Evolutionary conservation across 768 basidiomycete species (phyloP).

Genomic region (Phanerochaete carnosa): DNA sequence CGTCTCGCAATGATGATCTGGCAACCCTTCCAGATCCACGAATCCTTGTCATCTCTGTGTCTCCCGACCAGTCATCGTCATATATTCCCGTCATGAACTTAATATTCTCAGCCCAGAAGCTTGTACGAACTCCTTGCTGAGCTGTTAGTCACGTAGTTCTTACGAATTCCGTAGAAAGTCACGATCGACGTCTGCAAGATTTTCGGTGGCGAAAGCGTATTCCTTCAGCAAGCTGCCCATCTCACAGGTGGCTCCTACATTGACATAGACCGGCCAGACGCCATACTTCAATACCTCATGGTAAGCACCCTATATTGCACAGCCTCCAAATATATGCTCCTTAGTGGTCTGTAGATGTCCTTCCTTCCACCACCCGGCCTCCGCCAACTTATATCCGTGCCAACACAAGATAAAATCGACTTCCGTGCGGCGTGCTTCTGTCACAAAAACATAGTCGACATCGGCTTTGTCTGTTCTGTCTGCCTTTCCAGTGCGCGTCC

Average conservation of each 20-base stretch:
- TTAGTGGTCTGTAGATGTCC: slow-evolving; percentile 64
- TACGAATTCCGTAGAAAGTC: slow-evolving; percentile 67
- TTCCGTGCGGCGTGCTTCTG: slow-evolving; percentile 99
- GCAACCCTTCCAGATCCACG: slow-evolving; percentile 45
- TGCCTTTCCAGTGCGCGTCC: slow-evolving; percentile 83
- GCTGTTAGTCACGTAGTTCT: slow-evolving; percentile 5
- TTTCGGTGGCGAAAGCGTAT: slow-evolving; percentile 85
- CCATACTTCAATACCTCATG: slow-evolving; percentile 88
- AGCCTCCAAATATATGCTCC: slow-evolving; percentile 10
- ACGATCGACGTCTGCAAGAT: slow-evolving; percentile 96
- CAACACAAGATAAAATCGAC: slow-evolving; percentile 93
- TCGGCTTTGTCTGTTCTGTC: slow-evolving; percentile 98
- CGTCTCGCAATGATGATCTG: slow-evolving; percentile 26
- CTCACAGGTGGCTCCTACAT: slow-evolving; percentile 94
- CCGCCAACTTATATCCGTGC: slow-evolving; percentile 74
- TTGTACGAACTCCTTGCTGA: slow-evolving; percentile 46
- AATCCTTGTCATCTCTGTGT: slow-evolving; percentile 83
- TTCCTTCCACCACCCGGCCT: slow-evolving; percentile 71
- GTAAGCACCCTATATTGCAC: slow-evolving; percentile 31
- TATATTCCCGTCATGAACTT: slow-evolving; percentile 99
- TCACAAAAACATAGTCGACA: slow-evolving; percentile 94
- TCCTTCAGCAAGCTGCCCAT: slow-evolving; percentile 96
- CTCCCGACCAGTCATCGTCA: slow-evolving; percentile 82
- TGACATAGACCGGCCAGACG: slow-evolving; percentile 73
- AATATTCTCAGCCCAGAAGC: slow-evolving; percentile 97